phyloP scores from a whole-genome alignment of 345 rosid species.

The sweet orange (Citrus sinensis) region DNA sequence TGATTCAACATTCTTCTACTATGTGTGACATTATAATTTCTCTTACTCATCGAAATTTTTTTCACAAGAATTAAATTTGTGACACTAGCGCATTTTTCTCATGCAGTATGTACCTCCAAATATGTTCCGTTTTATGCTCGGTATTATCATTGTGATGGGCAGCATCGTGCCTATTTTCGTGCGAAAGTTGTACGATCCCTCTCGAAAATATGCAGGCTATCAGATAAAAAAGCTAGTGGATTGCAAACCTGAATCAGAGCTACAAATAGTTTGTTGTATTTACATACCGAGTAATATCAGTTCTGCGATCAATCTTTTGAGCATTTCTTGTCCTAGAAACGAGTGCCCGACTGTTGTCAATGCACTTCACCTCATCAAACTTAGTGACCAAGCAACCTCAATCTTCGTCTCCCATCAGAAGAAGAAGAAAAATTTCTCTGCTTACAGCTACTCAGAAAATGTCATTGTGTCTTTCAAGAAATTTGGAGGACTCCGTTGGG shows the following conservation, averaged over 20 bases:
- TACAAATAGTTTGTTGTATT: conserved; percentile 29
- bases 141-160: background rate
- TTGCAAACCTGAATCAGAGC: conserved; percentile 1
- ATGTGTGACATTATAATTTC: too few species aligned
- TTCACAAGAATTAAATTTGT: too few species aligned
- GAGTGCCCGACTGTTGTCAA: conserved; percentile 19
- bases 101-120: background rate
- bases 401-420: conserved; percentile 28
- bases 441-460: conserved; percentile 17
- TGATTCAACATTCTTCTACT: too few species aligned
- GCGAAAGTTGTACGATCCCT: conserved; percentile 20
- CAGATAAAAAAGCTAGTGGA: conserved; percentile 16
- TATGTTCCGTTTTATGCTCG: background rate
- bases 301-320: conserved; percentile 25
- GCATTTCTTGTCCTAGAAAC: conserved; percentile 3
- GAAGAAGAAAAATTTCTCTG: background rate
- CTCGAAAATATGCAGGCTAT: conserved; percentile 25
- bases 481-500: conserved; percentile 16
- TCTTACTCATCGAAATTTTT: too few species aligned
- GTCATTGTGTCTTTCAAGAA: conserved; percentile 23
- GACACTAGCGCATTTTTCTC: too few species aligned
- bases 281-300: conserved; percentile 23
- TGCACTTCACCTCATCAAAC: conserved; percentile 30
- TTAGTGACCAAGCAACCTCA: conserved; percentile 20
- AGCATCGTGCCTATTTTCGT: conserved; percentile 13